Base-by-base conservation (phyloP, 73 alveolate genomes). In the Paramecium sonneborni region DNA sequence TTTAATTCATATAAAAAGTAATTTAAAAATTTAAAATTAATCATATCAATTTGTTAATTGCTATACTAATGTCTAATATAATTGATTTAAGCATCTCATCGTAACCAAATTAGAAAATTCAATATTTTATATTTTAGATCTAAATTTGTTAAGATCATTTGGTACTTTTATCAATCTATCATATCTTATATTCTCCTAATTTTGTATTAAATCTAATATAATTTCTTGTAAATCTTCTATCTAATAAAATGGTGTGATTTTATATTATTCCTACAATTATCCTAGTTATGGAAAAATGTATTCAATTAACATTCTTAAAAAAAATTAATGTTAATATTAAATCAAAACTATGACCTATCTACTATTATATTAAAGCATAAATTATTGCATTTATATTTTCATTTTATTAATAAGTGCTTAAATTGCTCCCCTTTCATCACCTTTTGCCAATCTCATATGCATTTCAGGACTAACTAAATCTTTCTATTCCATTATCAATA, bases 31-130 rank as follows among this genome's bases (percentile, higher is more conserved):
- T 18, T 9, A 4, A 18, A 52, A 52, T 20, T 4, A 52, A 62
- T 62, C 18, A 7, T 14, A 30, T 62, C 84, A 62, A 62, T 62
- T 62, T 62, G 26, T 26, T 32, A 62, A 32, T 12, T 62, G 18
- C 24, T 62, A 26, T 30, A 62, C 84, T 6, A 62, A 62, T 23
- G 39, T 62, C 44, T 62, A 26, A 26, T 62, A 62, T 12, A 62
- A 32, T 10, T 62, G 44, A 26, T 62, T 62, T 9, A 62, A 62
- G 84, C 84, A 62, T 62, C 84, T 62, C 84, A 62, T 62, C 12
- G 84, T 32, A 26, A 62, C 84, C 44, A 62, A 62, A 62, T 26
- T 62, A 62, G 84, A 62, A 62, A 62, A 62, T 62, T 62, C 84
- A 62, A 62, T 30, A 62, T 62, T 26, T 62, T 62, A 62, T 62